A percentile compares a stretch with the other conserved stretches of the same genome.
These are phyloP conservation scores for Debaryomyces coudertii DNA, from an alignment of 1,139 yeast genomes.

Conservation along the genomic window DNA sequence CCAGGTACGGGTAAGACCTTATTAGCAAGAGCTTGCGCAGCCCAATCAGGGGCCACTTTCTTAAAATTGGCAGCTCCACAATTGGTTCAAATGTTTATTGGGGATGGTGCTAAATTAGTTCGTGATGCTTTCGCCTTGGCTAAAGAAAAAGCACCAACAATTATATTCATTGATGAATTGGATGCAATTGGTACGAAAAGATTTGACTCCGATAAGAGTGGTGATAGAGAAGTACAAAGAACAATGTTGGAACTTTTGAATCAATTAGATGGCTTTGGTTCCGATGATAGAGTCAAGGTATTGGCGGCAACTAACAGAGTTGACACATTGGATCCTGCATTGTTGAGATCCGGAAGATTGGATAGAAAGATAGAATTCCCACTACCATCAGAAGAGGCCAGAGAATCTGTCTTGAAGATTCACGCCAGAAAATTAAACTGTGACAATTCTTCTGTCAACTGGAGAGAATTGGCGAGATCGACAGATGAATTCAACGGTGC, in stretches of 20 bases:
- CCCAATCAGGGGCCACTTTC: slow-evolving; percentile 98
- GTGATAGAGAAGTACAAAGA: slow-evolving; percentile 98
- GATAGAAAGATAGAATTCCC: slow-evolving; percentile 98
- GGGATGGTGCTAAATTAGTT: slow-evolving; percentile 98
- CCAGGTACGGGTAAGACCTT: slow-evolving; percentile 99
- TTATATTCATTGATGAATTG: slow-evolving; percentile 94
- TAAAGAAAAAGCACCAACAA: slow-evolving; percentile 97
- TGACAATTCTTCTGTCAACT: slow-evolving; percentile 82
- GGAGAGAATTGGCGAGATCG: slow-evolving; percentile 97
- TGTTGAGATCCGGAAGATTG: slow-evolving; percentile 94
- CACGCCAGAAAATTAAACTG: slow-evolving; percentile 97
- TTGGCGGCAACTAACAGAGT: slow-evolving; percentile 98
- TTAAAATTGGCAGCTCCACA: slow-evolving; percentile 97
- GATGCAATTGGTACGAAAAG: slow-evolving; percentile 99
- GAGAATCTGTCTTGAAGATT: slow-evolving; percentile 94
- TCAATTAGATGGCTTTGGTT: slow-evolving; percentile 98
- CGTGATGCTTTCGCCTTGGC: slow-evolving; percentile 99
- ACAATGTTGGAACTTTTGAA: slow-evolving; percentile 97
- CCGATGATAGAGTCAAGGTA: slow-evolving; percentile 95
- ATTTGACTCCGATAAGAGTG: slow-evolving; percentile 95
- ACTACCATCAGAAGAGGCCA: slow-evolving; percentile 93
- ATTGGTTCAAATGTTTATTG: slow-evolving; percentile 97
- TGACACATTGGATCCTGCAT: slow-evolving; percentile 95
- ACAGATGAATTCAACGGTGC: slow-evolving; percentile 99
- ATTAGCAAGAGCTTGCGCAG: slow-evolving; percentile 98